Percentiles rank a stretch among this genome's conserved stretches.
Evolutionary conservation across 2,329 filamentous ascomycete species (phyloP).

Genomic region (Fusarium nematophilum): DNA sequence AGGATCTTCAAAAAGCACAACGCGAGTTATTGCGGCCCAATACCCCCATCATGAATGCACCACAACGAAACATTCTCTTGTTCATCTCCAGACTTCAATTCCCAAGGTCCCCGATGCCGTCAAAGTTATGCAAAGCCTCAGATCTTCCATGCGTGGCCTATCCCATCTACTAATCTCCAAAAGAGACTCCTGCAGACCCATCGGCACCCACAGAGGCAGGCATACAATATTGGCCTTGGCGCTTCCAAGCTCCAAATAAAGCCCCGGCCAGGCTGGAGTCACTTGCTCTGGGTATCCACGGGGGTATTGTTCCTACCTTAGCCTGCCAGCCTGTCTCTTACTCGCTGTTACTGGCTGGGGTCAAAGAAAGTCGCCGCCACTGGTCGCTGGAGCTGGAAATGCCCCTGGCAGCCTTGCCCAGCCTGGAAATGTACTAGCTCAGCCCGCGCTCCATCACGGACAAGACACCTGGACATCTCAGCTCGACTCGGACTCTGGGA

Average conservation of each 20-base stretch:
- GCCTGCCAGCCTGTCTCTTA: conserved; percentile 16
- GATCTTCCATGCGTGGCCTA: conserved; percentile 18
- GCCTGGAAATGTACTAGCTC: conserved; percentile 42
- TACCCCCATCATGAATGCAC: too few relatives aligned
- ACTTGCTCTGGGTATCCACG: conserved; percentile 11
- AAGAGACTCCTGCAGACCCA: conserved; percentile 3
- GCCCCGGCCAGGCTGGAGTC: conserved; percentile 1
- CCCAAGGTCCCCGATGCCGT: too few relatives aligned
- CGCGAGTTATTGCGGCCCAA: too few relatives aligned
- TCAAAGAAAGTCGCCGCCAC: conserved; percentile 1
- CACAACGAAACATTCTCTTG: too few relatives aligned
- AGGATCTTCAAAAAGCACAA: too few relatives aligned
- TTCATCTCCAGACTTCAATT: too few relatives aligned
- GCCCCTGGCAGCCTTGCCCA: conserved; percentile 45
- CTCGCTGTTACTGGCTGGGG: conserved; percentile 24
- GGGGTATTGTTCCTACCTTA: conserved; percentile 20
- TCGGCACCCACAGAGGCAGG: background rate
- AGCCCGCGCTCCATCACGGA: conserved; percentile 35
- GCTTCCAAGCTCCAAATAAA: conserved; percentile 11
- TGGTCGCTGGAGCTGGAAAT: conserved; percentile 26
- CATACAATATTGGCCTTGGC: conserved; percentile 23
- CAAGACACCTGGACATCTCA: conserved; percentile 44
- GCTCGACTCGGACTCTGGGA: conserved; percentile 18
- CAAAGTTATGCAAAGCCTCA: background rate
- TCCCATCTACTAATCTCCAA: conserved; percentile 3